Evolutionary conservation across 345 rosid species (phyloP), one percentile per base, ranked within the genome.

Genomic region (Eutrema japonicum): DNA sequence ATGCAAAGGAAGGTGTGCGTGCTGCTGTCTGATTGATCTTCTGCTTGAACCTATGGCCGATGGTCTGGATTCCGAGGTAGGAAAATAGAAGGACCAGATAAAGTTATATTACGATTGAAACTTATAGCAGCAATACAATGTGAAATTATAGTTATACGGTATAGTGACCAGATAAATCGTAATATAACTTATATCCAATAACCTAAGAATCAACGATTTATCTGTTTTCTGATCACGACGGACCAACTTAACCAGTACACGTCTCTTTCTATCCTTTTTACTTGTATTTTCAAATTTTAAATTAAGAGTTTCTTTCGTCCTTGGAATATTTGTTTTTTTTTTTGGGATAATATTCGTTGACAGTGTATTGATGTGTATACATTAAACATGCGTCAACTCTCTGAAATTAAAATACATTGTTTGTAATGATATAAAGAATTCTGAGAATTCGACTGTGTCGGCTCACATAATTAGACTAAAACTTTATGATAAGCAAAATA

Each of bases 361-460:
- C 54, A 42, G 9, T 36, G 64, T 26, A 35, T 64, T 64, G 16
- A 12, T 54, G 22, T 35, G 49, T 64, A 58, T 74, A 53, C 38
- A 40, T 33, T 42, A 66, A 66, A 6, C 53, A 60, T 6, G 38
- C 2, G 73, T 67, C 78, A 74, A 67, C 73, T 67, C 60, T 66
- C 10, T 49, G 4, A 13, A 8, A 7, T 13, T 16, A 41, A 59
- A 6, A 49, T 58, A 37, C 12, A 27, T 4, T 64, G 7, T 45
- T 10, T 33, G 8, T 36, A 37, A 27, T 36, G 12, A 35, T 42
- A 33, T 52, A 7, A 32, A 41, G 11, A 40, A 43, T 13, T 62
- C 4, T 13, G 22, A 11, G n/a, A 50, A 42, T 50, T 43, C 61
- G 62, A 67, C 62, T 58, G 68, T 66, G 64, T 64, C 64, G 78